phyloP scores from a whole-genome alignment of 768 basidiomycete species.

The Pleurotus eryngii region DNA sequence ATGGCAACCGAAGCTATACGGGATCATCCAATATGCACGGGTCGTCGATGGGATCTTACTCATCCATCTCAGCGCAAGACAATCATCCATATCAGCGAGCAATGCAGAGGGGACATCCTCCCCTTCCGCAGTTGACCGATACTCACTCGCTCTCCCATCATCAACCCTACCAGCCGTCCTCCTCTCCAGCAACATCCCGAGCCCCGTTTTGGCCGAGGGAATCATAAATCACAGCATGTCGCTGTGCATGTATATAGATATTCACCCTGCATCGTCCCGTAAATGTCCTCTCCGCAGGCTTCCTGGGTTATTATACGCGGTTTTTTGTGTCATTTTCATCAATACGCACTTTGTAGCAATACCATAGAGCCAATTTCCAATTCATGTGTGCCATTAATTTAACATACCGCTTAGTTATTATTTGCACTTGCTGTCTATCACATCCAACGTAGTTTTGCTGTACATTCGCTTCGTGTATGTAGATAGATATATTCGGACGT shows the following conservation, averaged over 20 bases:
- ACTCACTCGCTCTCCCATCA: background rate
- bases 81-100: background rate
- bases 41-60: background rate
- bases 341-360: background rate
- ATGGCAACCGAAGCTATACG: slow-evolving; percentile 1
- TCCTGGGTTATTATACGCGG: background rate
- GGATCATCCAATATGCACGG: background rate
- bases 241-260: background rate
- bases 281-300: background rate
- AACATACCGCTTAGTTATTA: background rate
- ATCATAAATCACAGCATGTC: background rate
- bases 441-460: background rate
- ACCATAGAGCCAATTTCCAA: background rate
- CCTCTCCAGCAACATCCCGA: background rate
- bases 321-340: background rate
- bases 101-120: background rate
- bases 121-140: background rate
- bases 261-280: background rate
- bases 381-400: slow-evolving; percentile 7
- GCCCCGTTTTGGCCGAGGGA: no score
- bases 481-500: no score
- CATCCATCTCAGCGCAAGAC: background rate
- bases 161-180: background rate
- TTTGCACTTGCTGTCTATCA: background rate
- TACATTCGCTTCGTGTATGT: background rate